A percentile compares a stretch with the other conserved stretches of the same genome.
Conservation (phyloP, 139 green algal species). For the Nannochloris sp. region DNA sequence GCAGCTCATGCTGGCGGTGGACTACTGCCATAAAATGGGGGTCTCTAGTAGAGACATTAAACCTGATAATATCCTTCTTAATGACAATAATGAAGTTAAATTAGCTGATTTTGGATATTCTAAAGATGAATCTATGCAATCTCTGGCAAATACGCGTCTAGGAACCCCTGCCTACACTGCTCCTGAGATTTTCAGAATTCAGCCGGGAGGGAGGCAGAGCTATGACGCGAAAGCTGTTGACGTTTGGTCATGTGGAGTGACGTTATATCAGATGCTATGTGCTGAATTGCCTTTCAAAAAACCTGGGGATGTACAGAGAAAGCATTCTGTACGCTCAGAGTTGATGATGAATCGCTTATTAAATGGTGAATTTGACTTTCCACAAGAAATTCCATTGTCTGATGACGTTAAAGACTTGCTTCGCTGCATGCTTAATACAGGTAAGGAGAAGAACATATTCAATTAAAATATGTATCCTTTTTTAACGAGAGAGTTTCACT, state of each 20-base stretch:
- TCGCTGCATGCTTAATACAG: not conserved
- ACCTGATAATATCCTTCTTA: conserved; percentile 95
- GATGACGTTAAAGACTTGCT: not conserved
- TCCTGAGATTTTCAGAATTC: conserved; percentile 75
- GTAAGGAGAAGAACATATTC: not conserved
- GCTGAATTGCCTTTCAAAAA: conserved; percentile 90
- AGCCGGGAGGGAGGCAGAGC: conserved; percentile 54
- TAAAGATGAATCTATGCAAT: conserved; percentile 71
- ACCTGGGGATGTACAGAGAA: conserved; percentile 42
- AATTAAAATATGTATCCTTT: too few relatives aligned
- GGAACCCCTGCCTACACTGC: conserved; percentile 96
- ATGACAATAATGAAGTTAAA: conserved; percentile 45
- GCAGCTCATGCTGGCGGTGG: conserved; percentile 90
- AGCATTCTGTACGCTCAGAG: not conserved
- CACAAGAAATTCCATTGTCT: not conserved
- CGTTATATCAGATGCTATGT: conserved; percentile 93
- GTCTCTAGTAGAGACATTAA: conserved; percentile 85
- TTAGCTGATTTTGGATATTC: conserved; percentile 52
- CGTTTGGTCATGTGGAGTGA: conserved; percentile 95
- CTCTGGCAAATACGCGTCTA: conserved; percentile 67
- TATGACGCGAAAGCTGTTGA: conserved; percentile 87
- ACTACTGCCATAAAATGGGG: conserved; percentile 91
- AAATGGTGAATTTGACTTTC: not conserved
- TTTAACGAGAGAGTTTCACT: too few relatives aligned
- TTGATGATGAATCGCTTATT: not conserved